Percentiles rank a stretch among this genome's conserved stretches.
These are phyloP conservation scores for Pyricularia pennisetigena DNA, from an alignment of 2,329 filamentous ascomycete species.

Conservation along the genomic window DNA sequence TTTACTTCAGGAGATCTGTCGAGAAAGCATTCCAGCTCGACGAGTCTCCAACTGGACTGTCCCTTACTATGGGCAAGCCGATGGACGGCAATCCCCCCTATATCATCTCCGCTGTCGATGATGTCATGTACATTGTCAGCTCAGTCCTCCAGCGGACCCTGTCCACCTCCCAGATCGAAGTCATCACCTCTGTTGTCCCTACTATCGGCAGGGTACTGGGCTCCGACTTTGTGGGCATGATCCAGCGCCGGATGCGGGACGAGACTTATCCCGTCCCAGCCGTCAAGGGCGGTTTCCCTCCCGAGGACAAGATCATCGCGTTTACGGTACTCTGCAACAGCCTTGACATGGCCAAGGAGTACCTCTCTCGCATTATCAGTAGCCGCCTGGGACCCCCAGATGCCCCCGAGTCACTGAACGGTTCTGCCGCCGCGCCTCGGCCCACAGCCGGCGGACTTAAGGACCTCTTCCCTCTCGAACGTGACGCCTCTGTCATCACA, in stretches of 20 bases:
- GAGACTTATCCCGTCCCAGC: constrained; percentile 80
- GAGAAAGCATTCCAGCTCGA: constrained; percentile 97
- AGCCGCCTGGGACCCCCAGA: constrained; percentile 45
- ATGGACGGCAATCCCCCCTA: constrained; percentile 74
- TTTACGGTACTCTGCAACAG: constrained; percentile 96
- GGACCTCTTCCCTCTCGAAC: constrained; percentile 69
- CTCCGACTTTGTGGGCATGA: constrained; percentile 90
- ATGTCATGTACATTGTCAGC: constrained; percentile 99
- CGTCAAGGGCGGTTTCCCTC: constrained; percentile 71
- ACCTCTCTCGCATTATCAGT: constrained; percentile 76
- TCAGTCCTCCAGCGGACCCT: constrained; percentile 80
- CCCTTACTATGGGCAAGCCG: constrained; percentile 61
- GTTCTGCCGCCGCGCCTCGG: neutral
- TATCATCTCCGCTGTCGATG: constrained; percentile 91
- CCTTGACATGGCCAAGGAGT: constrained; percentile 84
- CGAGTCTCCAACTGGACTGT: constrained; percentile 72
- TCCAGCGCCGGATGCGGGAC: constrained; percentile 94
- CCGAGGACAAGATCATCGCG: constrained; percentile 77
- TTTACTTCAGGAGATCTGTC: constrained; percentile 92
- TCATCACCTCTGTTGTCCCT: constrained; percentile 70
- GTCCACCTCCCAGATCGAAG: constrained; percentile 71
- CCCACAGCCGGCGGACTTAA: constrained; percentile 30
- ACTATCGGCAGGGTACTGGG: constrained; percentile 72
- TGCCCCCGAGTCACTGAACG: neutral
- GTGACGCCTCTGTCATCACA: constrained; percentile 62